phyloP scores from a whole-genome alignment of 179 eudicot genomes.

The Amaranthus tricolor region DNA sequence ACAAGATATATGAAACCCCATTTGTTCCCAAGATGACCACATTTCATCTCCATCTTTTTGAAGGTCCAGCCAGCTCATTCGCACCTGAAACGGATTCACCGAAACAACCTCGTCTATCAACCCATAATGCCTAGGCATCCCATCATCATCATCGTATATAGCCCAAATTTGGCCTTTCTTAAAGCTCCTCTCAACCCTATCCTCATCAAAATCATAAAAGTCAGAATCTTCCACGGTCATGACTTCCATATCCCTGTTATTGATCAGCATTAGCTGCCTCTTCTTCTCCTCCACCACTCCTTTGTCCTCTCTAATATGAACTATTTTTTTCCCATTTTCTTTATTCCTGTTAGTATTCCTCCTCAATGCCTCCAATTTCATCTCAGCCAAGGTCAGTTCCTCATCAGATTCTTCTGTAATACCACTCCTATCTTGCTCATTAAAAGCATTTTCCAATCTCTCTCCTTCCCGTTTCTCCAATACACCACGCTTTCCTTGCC shows the following conservation, averaged over 20 bases:
- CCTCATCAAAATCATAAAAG: conserved; percentile 78
- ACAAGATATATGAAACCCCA: conserved; percentile 57
- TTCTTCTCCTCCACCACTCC: conserved; percentile 20
- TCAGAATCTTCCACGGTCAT: conserved; percentile 81
- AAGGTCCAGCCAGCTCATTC: conserved; percentile 69
- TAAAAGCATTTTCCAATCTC: neutral
- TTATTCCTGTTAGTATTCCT: conserved; percentile 31
- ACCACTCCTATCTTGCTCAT: conserved; percentile 7
- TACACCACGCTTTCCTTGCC: conserved; percentile 6
- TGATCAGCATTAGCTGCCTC: conserved; percentile 7
- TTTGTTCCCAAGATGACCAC: conserved; percentile 42
- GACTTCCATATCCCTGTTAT: conserved; percentile 45
- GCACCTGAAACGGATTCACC: conserved; percentile 62
- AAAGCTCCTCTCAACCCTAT: conserved; percentile 70
- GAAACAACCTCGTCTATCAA: conserved; percentile 70
- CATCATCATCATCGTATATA: conserved; percentile 79
- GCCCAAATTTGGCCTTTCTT: conserved; percentile 93
- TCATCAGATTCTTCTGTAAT: conserved; percentile 26
- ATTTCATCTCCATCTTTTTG: conserved; percentile 46
- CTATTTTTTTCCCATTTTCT: conserved; percentile 16
- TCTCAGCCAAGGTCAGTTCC: conserved; percentile 72
- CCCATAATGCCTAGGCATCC: conserved; percentile 91
- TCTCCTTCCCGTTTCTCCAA: neutral
- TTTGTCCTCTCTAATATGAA: conserved; percentile 20
- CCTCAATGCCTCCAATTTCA: conserved; percentile 39